phyloP scores from a whole-genome alignment of 306 rosid genomes.

The Corylus heterophylla region DNA sequence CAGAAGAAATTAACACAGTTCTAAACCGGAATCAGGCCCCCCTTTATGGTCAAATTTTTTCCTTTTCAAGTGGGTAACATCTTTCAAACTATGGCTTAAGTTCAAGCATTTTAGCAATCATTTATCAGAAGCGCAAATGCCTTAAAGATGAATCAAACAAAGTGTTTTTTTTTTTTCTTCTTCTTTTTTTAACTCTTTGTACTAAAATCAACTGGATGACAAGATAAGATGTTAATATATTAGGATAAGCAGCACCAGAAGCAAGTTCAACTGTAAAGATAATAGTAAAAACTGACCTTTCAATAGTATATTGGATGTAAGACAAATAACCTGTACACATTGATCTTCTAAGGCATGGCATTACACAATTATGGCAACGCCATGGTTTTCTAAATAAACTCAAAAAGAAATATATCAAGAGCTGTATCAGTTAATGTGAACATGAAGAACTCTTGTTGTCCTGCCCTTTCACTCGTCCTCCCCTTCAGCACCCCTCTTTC shows the following conservation, averaged over 20 bases:
- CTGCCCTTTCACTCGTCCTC: neutral
- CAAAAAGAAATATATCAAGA: neutral
- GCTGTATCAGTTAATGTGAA: neutral
- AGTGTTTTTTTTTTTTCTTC: neutral
- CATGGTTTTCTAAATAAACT: neutral
- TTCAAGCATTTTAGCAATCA: neutral
- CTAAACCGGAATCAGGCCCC: neutral
- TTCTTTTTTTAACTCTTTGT: neutral
- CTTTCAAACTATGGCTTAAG: neutral
- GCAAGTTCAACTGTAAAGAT: neutral
- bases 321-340: neutral
- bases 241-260: neutral
- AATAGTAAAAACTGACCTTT: neutral
- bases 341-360: neutral
- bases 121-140: neutral
- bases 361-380: neutral
- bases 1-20: neutral
- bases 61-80: neutral
- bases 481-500: neutral
- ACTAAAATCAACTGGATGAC: neutral
- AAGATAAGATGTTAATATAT: neutral
- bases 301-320: neutral
- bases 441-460: neutral
- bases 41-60: neutral
- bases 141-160: neutral